Base-by-base conservation (phyloP, 176 grass and related monocot genomes). In the Carex pumila region DNA sequence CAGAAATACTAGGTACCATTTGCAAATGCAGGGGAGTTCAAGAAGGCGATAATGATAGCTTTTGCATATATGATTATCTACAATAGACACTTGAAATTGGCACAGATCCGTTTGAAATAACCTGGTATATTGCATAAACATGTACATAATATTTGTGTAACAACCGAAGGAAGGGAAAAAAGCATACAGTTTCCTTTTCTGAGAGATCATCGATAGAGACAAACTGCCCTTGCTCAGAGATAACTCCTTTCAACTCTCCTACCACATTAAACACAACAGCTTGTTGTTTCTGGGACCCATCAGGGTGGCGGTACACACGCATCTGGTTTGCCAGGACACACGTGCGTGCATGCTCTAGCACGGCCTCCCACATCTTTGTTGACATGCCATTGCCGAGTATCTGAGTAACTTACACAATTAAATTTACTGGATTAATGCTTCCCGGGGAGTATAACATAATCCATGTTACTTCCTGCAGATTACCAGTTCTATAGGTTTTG, bases 331-430 rank as follows among this genome's bases (percentile, higher is more conserved):
- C 70, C 25, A 85, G 81, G 59, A 88, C 57, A 87, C 91, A 90
- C 1, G 93, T 95, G 64, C 88, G 87, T 41, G 93, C 91, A 81
- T 98, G 96, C 45, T 98, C 96, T 32, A 93, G 14, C 36, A 91
- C 82, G 32, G 80, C 88, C 83, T 98, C 96, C 96, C 93, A 98
- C 93, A 95, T 92, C 84, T 91, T 95, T 68, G 85, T 45, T 71
- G 96, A 95, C 93, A 98, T 95, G 60, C 96, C 96, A 83, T 88
- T 87, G 43, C 96, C 91, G 60, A 98, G 86, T 89, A 98, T 93
- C 96, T 98, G 86, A 84, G 91, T 86, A 61, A 61, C 72, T 88
- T 84, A 61, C 57, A 65, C 84, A 83, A 78, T 32, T 81, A 84
- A 86, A 45, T 65, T 84, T 7, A 71, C 39, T 34, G 12, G 17